Evolutionary conservation across 1,139 yeast species (phyloP).

Genomic region (Candida glucosophila): DNA sequence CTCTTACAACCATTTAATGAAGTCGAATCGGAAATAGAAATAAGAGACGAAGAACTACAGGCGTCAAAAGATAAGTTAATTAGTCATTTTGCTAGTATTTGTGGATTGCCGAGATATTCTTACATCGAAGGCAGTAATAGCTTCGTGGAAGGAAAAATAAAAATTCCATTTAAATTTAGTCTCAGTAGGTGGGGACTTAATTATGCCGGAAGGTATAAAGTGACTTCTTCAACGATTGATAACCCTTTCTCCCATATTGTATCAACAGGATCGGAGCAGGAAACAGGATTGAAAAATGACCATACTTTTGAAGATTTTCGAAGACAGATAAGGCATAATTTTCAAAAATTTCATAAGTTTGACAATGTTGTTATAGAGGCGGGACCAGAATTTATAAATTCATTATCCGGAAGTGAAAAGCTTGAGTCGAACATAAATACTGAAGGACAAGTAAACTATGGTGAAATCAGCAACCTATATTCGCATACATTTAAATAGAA

Average conservation of each 20-base stretch:
- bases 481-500: too few species aligned
- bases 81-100: too few species aligned
- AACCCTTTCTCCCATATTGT: constrained; percentile 18
- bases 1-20: constrained; percentile 6
- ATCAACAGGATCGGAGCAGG: constrained; percentile 1
- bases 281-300: too few species aligned
- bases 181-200: constrained; percentile 14
- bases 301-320: constrained; percentile 12
- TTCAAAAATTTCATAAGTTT: constrained; percentile 32
- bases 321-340: constrained; percentile 23
- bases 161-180: constrained; percentile 21
- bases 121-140: constrained; percentile 20
- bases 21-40: too few species aligned
- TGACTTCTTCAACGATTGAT: constrained; percentile 16
- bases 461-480: too few species aligned
- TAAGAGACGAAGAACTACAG: constrained; percentile 3
- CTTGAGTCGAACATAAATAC: too few species aligned
- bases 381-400: constrained; percentile 9
- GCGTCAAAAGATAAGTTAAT: constrained; percentile 5
- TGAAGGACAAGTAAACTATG: too few species aligned
- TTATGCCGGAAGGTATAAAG: constrained; percentile 12
- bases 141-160: constrained; percentile 15
- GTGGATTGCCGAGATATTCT: constrained; percentile 32
- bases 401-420: constrained; percentile 1
- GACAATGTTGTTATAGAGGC: constrained; percentile 8